These are phyloP conservation scores for Benincasa hispida DNA, from an alignment of 306 rosid species.

Conservation along the genomic window DNA sequence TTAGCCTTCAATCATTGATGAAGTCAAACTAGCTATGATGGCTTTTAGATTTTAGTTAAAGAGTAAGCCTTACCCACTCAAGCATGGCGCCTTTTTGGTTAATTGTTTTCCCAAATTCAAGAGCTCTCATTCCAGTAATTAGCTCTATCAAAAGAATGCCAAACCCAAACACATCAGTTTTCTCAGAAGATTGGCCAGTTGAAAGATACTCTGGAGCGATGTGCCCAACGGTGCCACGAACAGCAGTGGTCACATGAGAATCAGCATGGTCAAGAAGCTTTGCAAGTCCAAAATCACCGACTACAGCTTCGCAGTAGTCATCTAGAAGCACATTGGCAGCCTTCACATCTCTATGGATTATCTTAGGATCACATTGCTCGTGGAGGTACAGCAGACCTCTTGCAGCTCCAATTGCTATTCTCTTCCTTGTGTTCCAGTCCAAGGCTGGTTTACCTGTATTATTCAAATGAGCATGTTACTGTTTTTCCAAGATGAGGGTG, in stretches of 20 bases:
- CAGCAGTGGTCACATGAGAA: slow-evolving; percentile 97
- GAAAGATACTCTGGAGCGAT: slow-evolving; percentile 98
- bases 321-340: slow-evolving; percentile 97
- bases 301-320: slow-evolving; percentile 70
- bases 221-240: slow-evolving; percentile 97
- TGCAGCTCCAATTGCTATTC: slow-evolving; percentile 93
- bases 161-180: slow-evolving; percentile 91
- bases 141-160: slow-evolving; percentile 94
- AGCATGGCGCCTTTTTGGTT: slow-evolving; percentile 93
- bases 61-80: slow-evolving; percentile 67
- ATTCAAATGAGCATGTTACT: not conserved
- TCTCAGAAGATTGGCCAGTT: slow-evolving; percentile 96
- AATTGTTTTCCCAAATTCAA: slow-evolving; percentile 72
- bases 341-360: slow-evolving; percentile 93
- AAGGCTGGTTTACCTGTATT: slow-evolving; percentile 75
- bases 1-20: not conserved
- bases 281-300: slow-evolving; percentile 98
- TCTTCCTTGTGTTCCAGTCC: slow-evolving; percentile 92
- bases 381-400: slow-evolving; percentile 90
- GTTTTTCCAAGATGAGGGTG: not conserved
- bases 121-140: slow-evolving; percentile 92
- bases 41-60: not conserved
- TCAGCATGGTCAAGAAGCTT: slow-evolving; percentile 95
- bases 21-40: not conserved
- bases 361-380: slow-evolving; percentile 97